Evolutionary conservation across 2,329 filamentous ascomycete species (phyloP).

Genomic region (Fusarium gaditjirri): DNA sequence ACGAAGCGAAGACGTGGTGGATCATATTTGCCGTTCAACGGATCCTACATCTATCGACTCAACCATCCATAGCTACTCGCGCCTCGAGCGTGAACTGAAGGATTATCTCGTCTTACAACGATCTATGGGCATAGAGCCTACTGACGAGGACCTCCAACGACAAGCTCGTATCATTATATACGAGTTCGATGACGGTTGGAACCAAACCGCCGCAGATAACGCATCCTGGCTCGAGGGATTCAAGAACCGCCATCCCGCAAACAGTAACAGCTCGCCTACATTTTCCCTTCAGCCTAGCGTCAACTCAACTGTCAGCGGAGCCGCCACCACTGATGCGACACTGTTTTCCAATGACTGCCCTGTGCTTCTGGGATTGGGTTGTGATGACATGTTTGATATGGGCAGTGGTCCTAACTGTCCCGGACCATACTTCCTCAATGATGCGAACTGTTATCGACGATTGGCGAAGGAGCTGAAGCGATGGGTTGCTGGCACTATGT

Average conservation of each 20-base stretch:
- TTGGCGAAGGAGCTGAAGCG: conserved; percentile 64
- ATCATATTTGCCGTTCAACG: conserved; percentile 60
- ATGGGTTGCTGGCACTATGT: conserved; percentile 64
- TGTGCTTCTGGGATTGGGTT: conserved; percentile 12
- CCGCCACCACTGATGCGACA: conserved; percentile 30
- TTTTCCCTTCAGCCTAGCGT: conserved; percentile 39
- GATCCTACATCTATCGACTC: conserved; percentile 68
- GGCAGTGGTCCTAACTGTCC: conserved; percentile 16
- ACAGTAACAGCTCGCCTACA: conserved; percentile 38
- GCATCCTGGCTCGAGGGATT: conserved; percentile 64
- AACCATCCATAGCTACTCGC: conserved; percentile 67
- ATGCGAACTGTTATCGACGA: conserved; percentile 69
- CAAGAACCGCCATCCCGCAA: conserved; percentile 56
- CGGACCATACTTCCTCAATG: conserved; percentile 62
- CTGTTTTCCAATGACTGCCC: conserved; percentile 25
- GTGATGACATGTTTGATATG: conserved; percentile 3
- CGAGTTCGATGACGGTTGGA: conserved; percentile 71
- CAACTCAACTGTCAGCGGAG: conserved; percentile 22
- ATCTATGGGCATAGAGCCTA: conserved; percentile 58
- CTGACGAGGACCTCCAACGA: conserved; percentile 65
- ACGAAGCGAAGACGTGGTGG: conserved; percentile 64
- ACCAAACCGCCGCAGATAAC: conserved; percentile 71
- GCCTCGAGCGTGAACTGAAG: conserved; percentile 66
- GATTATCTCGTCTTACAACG: conserved; percentile 61
- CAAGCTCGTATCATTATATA: conserved; percentile 71